Evolutionary conservation across 768 basidiomycete species (phyloP), one percentile per base, ranked within the genome.

Genomic region (Phylloporus sp.): DNA sequence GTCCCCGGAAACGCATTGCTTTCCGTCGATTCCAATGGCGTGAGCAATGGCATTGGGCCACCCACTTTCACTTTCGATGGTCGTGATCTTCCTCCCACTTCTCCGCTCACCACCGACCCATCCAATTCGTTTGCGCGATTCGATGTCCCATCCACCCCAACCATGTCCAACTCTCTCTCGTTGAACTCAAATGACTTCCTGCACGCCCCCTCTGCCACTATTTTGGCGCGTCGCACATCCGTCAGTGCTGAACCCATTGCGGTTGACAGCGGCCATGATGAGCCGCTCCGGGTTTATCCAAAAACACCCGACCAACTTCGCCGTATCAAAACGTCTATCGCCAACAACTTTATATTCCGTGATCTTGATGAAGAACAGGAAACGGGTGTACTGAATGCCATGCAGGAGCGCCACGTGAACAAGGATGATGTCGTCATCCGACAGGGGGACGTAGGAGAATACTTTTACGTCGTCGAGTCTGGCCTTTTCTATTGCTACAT

Each of bases 281-380:
- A 86, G 56, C 80, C 82, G 20, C 79, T 88, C 9, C 92, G 92
- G 20, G 75, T 86, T 45, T 88, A 81, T 60, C 76, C 77, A 7
- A 98, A 99, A 74, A 77, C 87, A 13, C 71, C 80, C 2, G 86
- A 92, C 57, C 97, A 99, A 70, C 77, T 94, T 28, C 78, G 79
- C 23, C 83, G 95, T 47, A 97, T 99, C 72, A 88, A 86, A 65
- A 75, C 81, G 8, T 90, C 93, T 43, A 97, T 94, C 57, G 77
- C 81, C 27, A 83, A 85, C 65, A 93, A 95, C 68, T 92, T 98
- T 63, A 83, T 97, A 52, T 99, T 99, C 77, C 82, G 92, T 46
- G 93, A 95, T 69, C 83, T 99, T 13, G 95, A 97, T 59, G 92
- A 97, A 61, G 95, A 97, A 63, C 95, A 98, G 70, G 88, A 91